Base-by-base conservation (phyloP, 768 basidiomycete genomes). In the Termitomyces sp. region DNA sequence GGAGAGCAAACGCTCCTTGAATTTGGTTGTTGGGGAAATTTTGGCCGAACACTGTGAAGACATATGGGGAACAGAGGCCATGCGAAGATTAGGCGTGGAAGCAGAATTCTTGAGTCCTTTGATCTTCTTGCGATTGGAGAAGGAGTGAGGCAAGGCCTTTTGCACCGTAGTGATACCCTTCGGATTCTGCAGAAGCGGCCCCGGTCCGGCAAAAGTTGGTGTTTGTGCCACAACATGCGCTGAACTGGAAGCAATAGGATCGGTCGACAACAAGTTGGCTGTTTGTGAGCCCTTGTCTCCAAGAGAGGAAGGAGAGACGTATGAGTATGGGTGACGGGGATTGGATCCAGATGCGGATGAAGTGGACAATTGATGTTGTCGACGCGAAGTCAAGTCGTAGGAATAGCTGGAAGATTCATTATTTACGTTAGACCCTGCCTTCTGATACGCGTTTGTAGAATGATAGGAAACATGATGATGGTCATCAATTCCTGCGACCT, bases 61-160 rank as follows among this genome's bases (percentile, higher is more conserved):
- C 7, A 30, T n/a, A n/a, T 50, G 48, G 17, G 41, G 17, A 5
- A 55, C 39, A 25, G 55, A 25, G 12, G 11, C 44, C 32, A 50
- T 19, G 28, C 77, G 76, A 37, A 91, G 71, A 64, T 91, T 80
- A 8, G 89, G 89, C 3, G 86, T 83, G 1, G 88, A 91, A 8
- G 78, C 71, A 19, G 85, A 85, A 17, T 72, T 76, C 64, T 83
- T 82, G 46, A 88, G 66, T 19, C 67, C 61, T 47, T 60, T 68
- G 12, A 52, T 42, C 5, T 51, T 47, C 32, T 51, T 48, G 34
- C 51, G 37, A 21, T 55, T 35, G 40, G 60, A 23, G 34, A 48
- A 25, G 21, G 48, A 34, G 12, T 14, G 44, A 28, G 55, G n/a
- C 39, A 47, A 47, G 19, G 46, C 25, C 9, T n/a, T 25, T 25